phyloP scores from a whole-genome alignment of 768 basidiomycete genomes.

The Trametes elegans region DNA sequence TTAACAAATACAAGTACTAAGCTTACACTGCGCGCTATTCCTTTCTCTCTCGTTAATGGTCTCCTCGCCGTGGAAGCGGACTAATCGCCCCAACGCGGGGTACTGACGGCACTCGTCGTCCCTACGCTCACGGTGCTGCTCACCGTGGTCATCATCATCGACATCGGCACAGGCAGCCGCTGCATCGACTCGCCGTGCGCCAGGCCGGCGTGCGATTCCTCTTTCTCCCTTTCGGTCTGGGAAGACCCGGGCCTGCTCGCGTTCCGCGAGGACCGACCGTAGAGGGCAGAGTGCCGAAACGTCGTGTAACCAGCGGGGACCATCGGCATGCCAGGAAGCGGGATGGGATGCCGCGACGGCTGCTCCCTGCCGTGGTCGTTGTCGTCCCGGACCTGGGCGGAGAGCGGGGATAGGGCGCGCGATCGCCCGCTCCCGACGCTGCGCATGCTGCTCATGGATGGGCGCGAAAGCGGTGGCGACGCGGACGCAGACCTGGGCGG shows the following conservation, averaged over 20 bases:
- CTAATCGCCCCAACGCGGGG: neutral
- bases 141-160: constrained; percentile 16
- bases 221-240: neutral
- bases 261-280: neutral
- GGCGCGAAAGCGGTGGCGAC: constrained; percentile 12
- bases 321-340: constrained; percentile 18
- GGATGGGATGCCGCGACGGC: constrained; percentile 5
- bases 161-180: constrained; percentile 15
- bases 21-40: no score
- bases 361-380: neutral
- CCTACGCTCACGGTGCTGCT: constrained; percentile 20
- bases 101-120: neutral
- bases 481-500: constrained; percentile 5
- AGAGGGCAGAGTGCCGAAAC: constrained; percentile 17
- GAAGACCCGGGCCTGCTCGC: neutral
- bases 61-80: neutral
- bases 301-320: constrained; percentile 18
- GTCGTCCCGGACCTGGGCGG: constrained; percentile 3
- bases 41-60: neutral
- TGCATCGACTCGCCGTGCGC: constrained; percentile 15
- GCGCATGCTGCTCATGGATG: constrained; percentile 7
- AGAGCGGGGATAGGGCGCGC: constrained; percentile 11
- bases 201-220: constrained; percentile 11
- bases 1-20: neutral
- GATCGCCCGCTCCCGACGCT: neutral